Conservation (phyloP, 1,284 basidiomycete genomes). For the Pseudozyma hubeiensis region DNA sequence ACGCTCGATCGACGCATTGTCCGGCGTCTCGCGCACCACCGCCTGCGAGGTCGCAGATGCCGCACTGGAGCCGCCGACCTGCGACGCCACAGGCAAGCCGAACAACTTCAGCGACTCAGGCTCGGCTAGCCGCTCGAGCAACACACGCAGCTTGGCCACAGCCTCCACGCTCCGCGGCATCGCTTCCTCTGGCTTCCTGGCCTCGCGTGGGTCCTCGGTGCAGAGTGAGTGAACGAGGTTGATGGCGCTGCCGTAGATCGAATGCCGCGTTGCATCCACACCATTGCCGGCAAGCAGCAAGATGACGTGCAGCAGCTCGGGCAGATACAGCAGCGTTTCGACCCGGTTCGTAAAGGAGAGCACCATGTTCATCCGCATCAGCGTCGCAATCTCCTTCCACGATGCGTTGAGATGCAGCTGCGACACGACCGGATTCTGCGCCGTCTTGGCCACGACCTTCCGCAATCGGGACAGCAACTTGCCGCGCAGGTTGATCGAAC, state of each 20-base stretch:
- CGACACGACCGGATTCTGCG: conserved; percentile 55
- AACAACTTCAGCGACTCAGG: conserved; percentile 56
- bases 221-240: conserved; percentile 65
- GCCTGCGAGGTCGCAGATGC: conserved; percentile 46
- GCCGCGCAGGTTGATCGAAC: conserved; percentile 63
- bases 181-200: conserved; percentile 45
- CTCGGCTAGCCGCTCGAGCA: conserved; percentile 53
- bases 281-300: conserved; percentile 63
- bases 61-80: conserved; percentile 22
- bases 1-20: conserved; percentile 58
- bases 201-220: conserved; percentile 60
- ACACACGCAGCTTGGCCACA: conserved; percentile 42
- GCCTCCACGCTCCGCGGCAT: conserved; percentile 43
- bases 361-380: conserved; percentile 65
- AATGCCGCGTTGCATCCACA: conserved; percentile 55
- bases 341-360: conserved; percentile 63
- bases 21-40: conserved; percentile 53
- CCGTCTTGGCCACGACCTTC: conserved; percentile 62
- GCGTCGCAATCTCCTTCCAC: conserved; percentile 66
- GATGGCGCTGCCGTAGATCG: conserved; percentile 63
- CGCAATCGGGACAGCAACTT: conserved; percentile 62
- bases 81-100: conserved; percentile 44
- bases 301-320: conserved; percentile 62
- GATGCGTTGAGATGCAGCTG: conserved; percentile 60
- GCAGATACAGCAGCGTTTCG: conserved; percentile 60